Percentiles rank a stretch among this genome's conserved stretches.
These are phyloP conservation scores for Typha latifolia DNA, from an alignment of 176 grass and related monocot genomes.

Conservation along the genomic window DNA sequence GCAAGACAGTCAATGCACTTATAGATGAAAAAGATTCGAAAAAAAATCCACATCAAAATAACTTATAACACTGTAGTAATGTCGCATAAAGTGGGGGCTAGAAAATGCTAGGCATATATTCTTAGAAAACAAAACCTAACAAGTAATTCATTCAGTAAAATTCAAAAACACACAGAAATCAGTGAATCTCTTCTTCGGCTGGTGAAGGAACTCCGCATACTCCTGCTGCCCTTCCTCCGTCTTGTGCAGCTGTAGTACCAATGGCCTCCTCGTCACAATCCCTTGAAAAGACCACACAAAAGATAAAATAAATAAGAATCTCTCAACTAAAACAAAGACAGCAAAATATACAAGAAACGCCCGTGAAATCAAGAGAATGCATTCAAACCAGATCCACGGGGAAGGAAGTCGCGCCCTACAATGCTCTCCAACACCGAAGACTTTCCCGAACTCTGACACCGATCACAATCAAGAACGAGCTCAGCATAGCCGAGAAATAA, in stretches of 20 bases:
- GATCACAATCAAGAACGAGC: not conserved
- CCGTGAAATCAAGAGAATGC: not conserved
- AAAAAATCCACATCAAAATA: too few relatives aligned
- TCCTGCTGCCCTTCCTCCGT: slow-evolving; percentile 5
- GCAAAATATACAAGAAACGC: not conserved
- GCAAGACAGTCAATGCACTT: too few relatives aligned
- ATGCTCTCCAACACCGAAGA: slow-evolving; percentile 22
- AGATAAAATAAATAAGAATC: not conserved
- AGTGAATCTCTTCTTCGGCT: slow-evolving; percentile 2
- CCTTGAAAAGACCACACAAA: not conserved
- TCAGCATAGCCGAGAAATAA: not conserved
- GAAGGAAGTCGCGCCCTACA: slow-evolving; percentile 17
- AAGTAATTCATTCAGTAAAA: not conserved
- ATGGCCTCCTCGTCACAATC: slow-evolving; percentile 16
- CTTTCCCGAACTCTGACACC: slow-evolving; percentile 20
- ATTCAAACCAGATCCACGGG: slow-evolving; percentile 17
- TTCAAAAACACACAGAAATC: slow-evolving; percentile 9
- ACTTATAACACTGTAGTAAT: too few relatives aligned
- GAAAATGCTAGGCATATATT: too few relatives aligned
- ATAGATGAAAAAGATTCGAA: too few relatives aligned
- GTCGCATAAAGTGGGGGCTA: too few relatives aligned
- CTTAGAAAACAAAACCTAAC: too few relatives aligned
- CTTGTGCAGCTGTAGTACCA: slow-evolving; percentile 20
- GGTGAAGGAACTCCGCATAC: slow-evolving; percentile 20
- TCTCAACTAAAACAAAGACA: not conserved